Conservation (phyloP, 2,329 filamentous ascomycete genomes). For the Neospermospora avenae region DNA sequence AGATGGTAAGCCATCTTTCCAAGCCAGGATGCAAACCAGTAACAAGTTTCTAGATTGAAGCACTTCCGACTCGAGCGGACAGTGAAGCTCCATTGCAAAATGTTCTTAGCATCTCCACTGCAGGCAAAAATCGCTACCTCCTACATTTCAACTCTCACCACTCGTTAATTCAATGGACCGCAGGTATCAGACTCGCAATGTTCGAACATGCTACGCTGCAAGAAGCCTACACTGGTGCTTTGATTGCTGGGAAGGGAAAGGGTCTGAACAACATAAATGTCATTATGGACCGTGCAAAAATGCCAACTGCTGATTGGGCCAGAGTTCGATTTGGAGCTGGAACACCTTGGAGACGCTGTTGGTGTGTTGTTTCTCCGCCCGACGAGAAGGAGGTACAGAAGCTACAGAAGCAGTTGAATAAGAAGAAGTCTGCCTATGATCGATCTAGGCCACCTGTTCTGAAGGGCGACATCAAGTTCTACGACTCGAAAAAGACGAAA, state of each 20-base stretch:
- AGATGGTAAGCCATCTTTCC: conserved; percentile 68
- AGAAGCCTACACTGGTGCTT: conserved; percentile 92
- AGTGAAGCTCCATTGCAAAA: conserved; percentile 84
- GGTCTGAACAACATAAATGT: conserved; percentile 81
- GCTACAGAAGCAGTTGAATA: conserved; percentile 76
- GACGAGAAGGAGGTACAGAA: conserved; percentile 91
- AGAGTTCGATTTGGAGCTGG: conserved; percentile 93
- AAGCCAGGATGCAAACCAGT: conserved; percentile 27
- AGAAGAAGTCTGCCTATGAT: conserved; percentile 80
- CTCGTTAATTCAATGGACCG: conserved; percentile 92
- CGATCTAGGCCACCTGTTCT: conserved; percentile 62
- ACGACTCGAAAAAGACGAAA: conserved; percentile 86
- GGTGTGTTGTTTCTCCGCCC: conserved; percentile 90
- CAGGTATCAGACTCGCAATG: conserved; percentile 88
- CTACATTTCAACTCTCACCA: conserved; percentile 95
- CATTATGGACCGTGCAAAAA: conserved; percentile 78
- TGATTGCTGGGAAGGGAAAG: conserved; percentile 94
- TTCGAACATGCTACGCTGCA: conserved; percentile 91
- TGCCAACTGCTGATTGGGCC: conserved; percentile 87
- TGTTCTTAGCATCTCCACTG: conserved; percentile 92
- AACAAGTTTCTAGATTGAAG: conserved; percentile 65
- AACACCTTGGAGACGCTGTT: conserved; percentile 93
- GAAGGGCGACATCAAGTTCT: conserved; percentile 92
- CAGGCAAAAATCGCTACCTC: conserved; percentile 90
- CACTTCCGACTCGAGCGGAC: conserved; percentile 75